These are phyloP conservation scores for Syzygium malaccense DNA, from an alignment of 441 rosid species.

Conservation along the genomic window DNA sequence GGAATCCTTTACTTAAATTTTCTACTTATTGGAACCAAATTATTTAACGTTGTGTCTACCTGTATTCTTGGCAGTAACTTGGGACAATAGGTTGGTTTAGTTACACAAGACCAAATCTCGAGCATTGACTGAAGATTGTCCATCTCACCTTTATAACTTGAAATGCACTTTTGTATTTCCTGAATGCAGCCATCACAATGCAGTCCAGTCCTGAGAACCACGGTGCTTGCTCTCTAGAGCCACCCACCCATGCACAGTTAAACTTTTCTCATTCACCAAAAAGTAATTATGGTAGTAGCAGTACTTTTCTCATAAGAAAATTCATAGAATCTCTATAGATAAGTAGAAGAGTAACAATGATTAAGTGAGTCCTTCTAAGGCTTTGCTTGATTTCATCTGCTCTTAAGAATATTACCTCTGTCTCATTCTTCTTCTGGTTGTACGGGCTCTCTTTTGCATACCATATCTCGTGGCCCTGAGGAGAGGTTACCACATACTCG, in stretches of 20 bases:
- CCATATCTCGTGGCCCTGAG: not conserved
- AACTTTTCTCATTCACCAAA: not conserved
- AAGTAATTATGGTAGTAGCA: not conserved
- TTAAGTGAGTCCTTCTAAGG: not conserved
- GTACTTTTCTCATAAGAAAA: not conserved
- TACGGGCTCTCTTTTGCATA: not conserved
- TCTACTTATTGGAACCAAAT: not conserved
- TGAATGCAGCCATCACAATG: slow-evolving; percentile 1
- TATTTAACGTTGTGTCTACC: not conserved
- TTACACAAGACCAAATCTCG: not conserved
- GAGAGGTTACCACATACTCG: not conserved
- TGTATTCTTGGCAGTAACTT: no score
- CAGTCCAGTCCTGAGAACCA: not conserved
- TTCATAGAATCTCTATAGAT: not conserved
- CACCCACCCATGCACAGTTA: not conserved
- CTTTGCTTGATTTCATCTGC: not conserved
- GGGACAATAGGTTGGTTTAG: not conserved
- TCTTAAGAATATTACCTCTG: not conserved
- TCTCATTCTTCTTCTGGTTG: not conserved
- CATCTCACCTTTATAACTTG: not conserved
- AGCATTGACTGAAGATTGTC: not conserved
- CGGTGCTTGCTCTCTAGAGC: not conserved
- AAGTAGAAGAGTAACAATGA: not conserved
- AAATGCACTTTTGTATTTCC: not conserved
- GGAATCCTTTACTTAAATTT: not conserved